Conservation (phyloP, 352 stramenopile genomes). For the Phytophthora crassamura region DNA sequence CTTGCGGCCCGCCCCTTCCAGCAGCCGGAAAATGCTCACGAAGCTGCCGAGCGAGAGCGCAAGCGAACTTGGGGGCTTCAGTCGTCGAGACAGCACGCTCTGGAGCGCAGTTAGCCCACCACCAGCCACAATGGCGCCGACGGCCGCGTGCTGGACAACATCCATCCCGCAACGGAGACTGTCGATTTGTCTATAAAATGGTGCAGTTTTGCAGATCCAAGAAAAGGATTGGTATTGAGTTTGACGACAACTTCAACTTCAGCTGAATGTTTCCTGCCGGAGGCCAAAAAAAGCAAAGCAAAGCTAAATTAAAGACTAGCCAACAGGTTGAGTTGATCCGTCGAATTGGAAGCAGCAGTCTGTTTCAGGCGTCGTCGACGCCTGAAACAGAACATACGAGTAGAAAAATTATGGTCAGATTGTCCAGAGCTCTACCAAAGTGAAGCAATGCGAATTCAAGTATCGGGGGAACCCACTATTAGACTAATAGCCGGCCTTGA, state of each 20-base stretch:
- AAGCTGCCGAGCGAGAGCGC: slow-evolving; percentile 62
- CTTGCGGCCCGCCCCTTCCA: slow-evolving; percentile 46
- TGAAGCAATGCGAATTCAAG: too few species aligned
- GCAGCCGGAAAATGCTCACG: slow-evolving; percentile 62
- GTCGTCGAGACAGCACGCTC: slow-evolving; percentile 45
- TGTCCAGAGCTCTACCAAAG: too few species aligned
- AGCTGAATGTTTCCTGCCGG: too few species aligned
- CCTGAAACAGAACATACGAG: too few species aligned
- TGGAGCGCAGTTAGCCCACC: slow-evolving; percentile 47
- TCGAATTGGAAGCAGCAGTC: too few species aligned
- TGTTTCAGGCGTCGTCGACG: too few species aligned
- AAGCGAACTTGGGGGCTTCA: slow-evolving; percentile 51
- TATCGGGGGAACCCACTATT: too few species aligned
- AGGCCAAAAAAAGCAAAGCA: too few species aligned
- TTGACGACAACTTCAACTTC: background rate
- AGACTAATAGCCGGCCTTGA: too few species aligned
- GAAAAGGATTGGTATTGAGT: slow-evolving; percentile 18
- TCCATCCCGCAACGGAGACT: slow-evolving; percentile 27
- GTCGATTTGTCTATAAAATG: slow-evolving; percentile 6
- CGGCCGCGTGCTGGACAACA: slow-evolving; percentile 46
- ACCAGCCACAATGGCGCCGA: slow-evolving; percentile 41
- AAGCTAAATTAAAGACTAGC: too few species aligned
- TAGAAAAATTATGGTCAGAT: too few species aligned
- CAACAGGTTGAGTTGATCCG: too few species aligned
- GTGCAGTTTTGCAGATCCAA: slow-evolving; percentile 6